Evolutionary conservation across 495 filamentous ascomycete genomes (phyloP).

Genomic region (Chaetomidium leptoderma): DNA sequence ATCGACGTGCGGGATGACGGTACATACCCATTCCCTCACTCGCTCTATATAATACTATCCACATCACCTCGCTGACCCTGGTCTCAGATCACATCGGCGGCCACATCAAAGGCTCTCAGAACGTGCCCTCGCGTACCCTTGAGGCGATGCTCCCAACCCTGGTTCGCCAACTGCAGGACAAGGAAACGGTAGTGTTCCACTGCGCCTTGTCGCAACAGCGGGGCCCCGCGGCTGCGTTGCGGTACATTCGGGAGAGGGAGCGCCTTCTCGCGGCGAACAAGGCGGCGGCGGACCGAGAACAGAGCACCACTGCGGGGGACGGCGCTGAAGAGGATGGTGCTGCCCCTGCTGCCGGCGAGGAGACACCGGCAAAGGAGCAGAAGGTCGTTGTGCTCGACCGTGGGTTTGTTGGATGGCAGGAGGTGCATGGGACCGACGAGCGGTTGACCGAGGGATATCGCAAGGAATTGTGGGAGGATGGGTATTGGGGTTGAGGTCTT

Average conservation of each 20-base stretch:
- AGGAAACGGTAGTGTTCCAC: constrained; percentile 86
- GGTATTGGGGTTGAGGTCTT: constrained; percentile 40
- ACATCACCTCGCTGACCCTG: background rate
- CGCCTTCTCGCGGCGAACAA: constrained; percentile 33
- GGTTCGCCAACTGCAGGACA: constrained; percentile 69
- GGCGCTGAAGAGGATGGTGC: background rate
- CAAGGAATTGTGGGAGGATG: constrained; percentile 79
- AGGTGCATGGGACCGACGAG: constrained; percentile 74
- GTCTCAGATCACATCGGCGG: constrained; percentile 80
- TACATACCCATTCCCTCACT: constrained; percentile 29
- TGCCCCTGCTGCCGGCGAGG: constrained; percentile 4
- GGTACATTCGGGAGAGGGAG: constrained; percentile 63
- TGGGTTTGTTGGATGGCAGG: constrained; percentile 91
- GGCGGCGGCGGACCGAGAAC: constrained; percentile 17
- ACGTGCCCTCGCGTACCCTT: constrained; percentile 68
- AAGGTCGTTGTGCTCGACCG: constrained; percentile 77
- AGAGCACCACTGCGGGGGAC: constrained; percentile 10
- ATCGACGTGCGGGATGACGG: constrained; percentile 87
- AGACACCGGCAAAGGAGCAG: constrained; percentile 45
- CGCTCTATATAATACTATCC: background rate
- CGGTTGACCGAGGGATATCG: constrained; percentile 79
- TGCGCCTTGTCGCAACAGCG: constrained; percentile 91
- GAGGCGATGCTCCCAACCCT: constrained; percentile 77
- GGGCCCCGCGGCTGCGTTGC: constrained; percentile 64
- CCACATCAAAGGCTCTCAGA: constrained; percentile 72